Conservation (phyloP, 495 filamentous ascomycete species). For the Staphylotrichum longicolle region DNA sequence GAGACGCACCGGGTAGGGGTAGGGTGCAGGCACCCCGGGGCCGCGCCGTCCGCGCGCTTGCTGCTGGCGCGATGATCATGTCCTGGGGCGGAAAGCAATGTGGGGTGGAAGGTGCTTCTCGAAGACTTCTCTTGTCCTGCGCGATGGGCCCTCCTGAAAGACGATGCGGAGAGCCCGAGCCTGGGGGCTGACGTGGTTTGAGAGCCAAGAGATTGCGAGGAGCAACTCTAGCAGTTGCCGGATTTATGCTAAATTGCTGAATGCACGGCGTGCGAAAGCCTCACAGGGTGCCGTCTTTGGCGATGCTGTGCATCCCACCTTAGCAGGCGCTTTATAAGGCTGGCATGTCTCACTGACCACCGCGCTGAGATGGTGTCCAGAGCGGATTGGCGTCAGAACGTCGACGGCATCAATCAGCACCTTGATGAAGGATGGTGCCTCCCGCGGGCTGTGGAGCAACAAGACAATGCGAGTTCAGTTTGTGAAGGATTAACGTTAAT, state of each 20-base stretch:
- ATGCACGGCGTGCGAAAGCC: conserved; percentile 23
- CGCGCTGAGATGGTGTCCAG: background rate
- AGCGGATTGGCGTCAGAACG: background rate
- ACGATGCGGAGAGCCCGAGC: conserved; percentile 21
- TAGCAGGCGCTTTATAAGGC: background rate
- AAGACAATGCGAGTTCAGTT: too few relatives aligned
- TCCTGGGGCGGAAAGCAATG: background rate
- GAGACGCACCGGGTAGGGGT: background rate
- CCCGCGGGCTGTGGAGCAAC: too few relatives aligned
- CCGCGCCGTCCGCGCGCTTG: conserved; percentile 5
- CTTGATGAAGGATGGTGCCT: background rate
- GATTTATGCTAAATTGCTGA: conserved; percentile 39
- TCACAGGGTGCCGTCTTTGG: background rate
- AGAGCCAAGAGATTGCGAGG: conserved; percentile 32
- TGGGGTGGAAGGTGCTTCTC: conserved; percentile 26
- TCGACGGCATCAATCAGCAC: background rate
- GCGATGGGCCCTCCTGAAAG: background rate
- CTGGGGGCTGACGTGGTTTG: conserved; percentile 21
- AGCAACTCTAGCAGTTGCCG: conserved; percentile 28
- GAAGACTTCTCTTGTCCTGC: conserved; percentile 21
- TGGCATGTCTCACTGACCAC: background rate
- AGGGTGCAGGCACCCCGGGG: background rate
- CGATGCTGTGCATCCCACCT: background rate
- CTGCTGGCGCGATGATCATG: conserved; percentile 10
- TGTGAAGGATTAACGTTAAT: too few relatives aligned